Base-by-base conservation (phyloP, 306 rosid genomes). In the Mucuna pruriens region DNA sequence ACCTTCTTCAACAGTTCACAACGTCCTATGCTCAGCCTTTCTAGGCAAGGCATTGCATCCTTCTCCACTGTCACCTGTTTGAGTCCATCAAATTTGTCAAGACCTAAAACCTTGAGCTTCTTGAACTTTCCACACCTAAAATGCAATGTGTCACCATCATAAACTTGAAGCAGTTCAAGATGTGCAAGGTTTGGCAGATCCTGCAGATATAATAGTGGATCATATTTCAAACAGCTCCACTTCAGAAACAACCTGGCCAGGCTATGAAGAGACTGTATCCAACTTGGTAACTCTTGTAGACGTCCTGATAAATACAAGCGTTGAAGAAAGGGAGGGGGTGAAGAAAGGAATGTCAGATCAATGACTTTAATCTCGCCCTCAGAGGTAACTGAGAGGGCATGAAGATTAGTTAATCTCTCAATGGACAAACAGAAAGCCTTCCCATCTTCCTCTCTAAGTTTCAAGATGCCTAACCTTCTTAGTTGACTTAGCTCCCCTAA, bases 31-130 rank as follows among this genome's bases (percentile, higher is more conserved):
- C 82, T 73, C 9, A 92, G 77, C 79, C 61, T 92, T 54, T 92
- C 94, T 10, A 92, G 83, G 82, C 51, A 84, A 20, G 92, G 84
- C 97, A 92, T 85, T 78, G 97, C 87, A 44, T 86, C 92, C 48
- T 79, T 68, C 85, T 76, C 92, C 63, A 92, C 75, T 13, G 52
- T 73, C 51, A 92, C 88, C 25, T 51, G 26, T 68, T 46, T 55
- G 55, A 92, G 91, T 51, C 82, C 88, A 75, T 87, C 89, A 83
- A 88, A 78, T 44, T 81, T 86, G 74, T 90, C 92, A 22, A 92
- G 90, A 13, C 90, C 89, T 52, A 92, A 68, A 74, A 92, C 60
- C 86, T 84, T 85, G 15, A 92, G 94, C 87, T 86, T 92, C 70
- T 82, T 86, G 68, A 92, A 92, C 36, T 87, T 87, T 9, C 84